Evolutionary conservation across 192 early-diverging fungal genomes (phyloP), one percentile per base, ranked within the genome.

Genomic region (Coemansia sp.): DNA sequence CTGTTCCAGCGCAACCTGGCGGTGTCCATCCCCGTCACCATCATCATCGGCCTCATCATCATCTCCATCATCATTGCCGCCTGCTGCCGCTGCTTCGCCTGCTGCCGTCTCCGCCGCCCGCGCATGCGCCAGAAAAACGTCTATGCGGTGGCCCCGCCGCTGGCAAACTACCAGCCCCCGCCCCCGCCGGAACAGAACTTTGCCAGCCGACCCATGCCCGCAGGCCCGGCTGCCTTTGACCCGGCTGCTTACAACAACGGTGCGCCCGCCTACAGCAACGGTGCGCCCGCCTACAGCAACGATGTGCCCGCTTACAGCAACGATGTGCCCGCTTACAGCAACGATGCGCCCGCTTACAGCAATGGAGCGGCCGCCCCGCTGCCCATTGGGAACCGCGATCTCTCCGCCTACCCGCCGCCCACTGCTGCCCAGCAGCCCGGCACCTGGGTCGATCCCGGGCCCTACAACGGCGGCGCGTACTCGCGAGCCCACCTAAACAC

Each of bases 1-100:
- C 39, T 78, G 37, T 78, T 66, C 53, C 76, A 70, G 45, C 60
- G 61, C 50, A 78, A 78, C 54, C 49, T 78, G 33, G 61, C 65
- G 14, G 54, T 78, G 33, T 67, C 76, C 6, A 51, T 78, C 26
- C 76, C 76, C 7, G 66, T 78, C 35, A 67, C 76, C n/a, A 59
- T 68, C 27, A 48, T 56, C 1, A 59, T 74, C 6, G 70, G 51
- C 14, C 37, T 78, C 9, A 37, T 73, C 11, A 31, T 74, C 19
- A 25, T 73, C 12, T 44, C 53, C 23, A 54, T 68, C 25, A 18
- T 75, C 9, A 26, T 43, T 31, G 35, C 40, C 12, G 12, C 47
- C 44, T 75, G 65, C 53, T 75, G 64, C 37, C 64, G 72, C 56
- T 75, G 55, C 60, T 54, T 62, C 26, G 20, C 53, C 27, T 72